Conservation (phyloP, 176 grass and related monocot species). For the Tuctoria greenei region DNA sequence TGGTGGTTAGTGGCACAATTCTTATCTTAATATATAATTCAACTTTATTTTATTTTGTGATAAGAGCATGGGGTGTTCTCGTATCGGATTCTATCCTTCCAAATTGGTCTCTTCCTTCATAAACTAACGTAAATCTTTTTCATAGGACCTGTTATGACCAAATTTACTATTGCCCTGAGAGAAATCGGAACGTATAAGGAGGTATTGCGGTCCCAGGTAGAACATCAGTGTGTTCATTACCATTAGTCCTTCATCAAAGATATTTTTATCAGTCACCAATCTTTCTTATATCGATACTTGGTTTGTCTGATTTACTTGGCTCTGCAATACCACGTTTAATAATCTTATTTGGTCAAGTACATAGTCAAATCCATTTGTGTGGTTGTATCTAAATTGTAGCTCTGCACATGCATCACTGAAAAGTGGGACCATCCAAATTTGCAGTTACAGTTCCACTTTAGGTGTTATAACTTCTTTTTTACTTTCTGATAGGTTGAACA, state of each 20-base stretch:
- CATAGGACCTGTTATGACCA: constrained; percentile 95
- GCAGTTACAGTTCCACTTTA: constrained; percentile 1
- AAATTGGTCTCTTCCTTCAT: neutral
- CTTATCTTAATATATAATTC: constrained; percentile 7
- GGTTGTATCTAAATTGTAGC: neutral
- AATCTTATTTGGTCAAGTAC: neutral
- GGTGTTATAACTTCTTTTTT: constrained; percentile 30
- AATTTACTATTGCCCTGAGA: constrained; percentile 99
- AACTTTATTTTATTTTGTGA: neutral
- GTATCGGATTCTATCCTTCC: neutral
- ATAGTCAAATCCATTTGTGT: neutral
- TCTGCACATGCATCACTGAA: neutral
- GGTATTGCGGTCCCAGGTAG: constrained; percentile 95
- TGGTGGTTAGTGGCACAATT: constrained; percentile 58
- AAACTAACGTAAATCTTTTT: constrained; percentile 20
- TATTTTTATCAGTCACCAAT: neutral
- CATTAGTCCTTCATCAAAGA: neutral
- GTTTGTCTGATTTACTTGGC: neutral
- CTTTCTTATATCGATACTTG: neutral
- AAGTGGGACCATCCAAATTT: neutral
- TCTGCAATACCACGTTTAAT: neutral
- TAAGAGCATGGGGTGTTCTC: neutral
- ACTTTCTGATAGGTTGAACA: constrained; percentile 72
- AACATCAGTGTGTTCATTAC: constrained; percentile 21
- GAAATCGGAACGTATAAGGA: constrained; percentile 99